phyloP scores from a whole-genome alignment of 805 yeast genomes.

The Wickerhamiella parazyma region DNA sequence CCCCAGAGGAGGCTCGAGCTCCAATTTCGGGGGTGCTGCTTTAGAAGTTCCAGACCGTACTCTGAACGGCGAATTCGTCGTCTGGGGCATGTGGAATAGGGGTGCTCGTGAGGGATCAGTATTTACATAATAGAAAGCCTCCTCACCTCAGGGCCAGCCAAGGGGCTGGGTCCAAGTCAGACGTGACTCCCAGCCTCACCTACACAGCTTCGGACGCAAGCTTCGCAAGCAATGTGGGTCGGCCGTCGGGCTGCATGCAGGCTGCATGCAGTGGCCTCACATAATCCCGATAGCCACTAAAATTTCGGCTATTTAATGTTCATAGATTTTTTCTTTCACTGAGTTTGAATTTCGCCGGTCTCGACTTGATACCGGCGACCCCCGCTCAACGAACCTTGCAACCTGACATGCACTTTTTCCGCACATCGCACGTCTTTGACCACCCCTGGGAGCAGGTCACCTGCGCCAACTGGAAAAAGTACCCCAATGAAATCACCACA shows the following conservation, averaged over 20 bases:
- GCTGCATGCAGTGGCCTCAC: not conserved
- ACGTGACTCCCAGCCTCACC: no score
- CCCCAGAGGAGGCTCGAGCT: not conserved
- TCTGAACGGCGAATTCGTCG: not conserved
- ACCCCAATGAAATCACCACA: conserved; percentile 86
- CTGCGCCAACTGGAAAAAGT: conserved; percentile 92
- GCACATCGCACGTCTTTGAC: conserved; percentile 50
- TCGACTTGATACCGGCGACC: no score
- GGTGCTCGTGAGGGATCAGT: no score
- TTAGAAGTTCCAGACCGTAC: not conserved
- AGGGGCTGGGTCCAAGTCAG: no score
- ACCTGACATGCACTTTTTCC: conserved; percentile 60
- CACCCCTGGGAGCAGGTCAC: conserved; percentile 93
- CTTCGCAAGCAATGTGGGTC: no score
- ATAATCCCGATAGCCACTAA: not conserved
- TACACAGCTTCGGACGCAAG: no score
- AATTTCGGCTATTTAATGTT: not conserved
- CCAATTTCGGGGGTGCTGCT: not conserved
- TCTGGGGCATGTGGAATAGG: not conserved
- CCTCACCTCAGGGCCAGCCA: no score
- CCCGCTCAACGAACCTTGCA: not conserved
- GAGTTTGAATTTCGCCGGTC: no score
- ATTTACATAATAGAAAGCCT: no score
- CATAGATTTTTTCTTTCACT: no score
- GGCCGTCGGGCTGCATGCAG: no score